phyloP scores from a whole-genome alignment of 768 basidiomycete genomes.

The Tephrocybe sp. region DNA sequence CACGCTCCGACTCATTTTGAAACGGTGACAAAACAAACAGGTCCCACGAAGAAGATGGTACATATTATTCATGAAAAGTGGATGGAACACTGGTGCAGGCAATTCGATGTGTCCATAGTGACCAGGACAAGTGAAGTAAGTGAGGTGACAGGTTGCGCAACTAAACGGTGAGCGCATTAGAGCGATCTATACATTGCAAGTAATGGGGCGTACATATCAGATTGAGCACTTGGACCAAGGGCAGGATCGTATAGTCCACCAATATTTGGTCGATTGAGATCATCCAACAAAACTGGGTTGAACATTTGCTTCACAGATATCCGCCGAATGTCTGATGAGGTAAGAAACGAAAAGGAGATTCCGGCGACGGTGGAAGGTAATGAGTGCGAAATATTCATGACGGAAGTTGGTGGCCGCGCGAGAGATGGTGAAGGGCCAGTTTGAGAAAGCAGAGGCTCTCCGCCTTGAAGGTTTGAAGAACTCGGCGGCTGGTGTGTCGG shows the following conservation, averaged over 20 bases:
- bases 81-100: conserved; percentile 93
- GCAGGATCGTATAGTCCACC: conserved; percentile 96
- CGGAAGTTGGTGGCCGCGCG: conserved; percentile 1
- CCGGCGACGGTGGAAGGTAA: conserved; percentile 82
- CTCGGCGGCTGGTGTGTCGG: conserved; percentile 12
- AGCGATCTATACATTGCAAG: conserved; percentile 6
- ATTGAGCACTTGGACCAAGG: conserved; percentile 83
- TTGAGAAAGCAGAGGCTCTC: conserved; percentile 6
- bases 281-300: conserved; percentile 90
- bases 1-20: conserved; percentile 74
- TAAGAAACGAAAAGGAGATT: conserved; percentile 91
- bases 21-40: conserved; percentile 93
- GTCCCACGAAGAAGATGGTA: conserved; percentile 82
- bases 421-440: conserved; percentile 11
- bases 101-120: conserved; percentile 98
- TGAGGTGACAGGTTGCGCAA: conserved; percentile 90
- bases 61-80: conserved; percentile 90
- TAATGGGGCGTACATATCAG: conserved; percentile 75
- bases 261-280: conserved; percentile 85
- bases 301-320: conserved; percentile 98
- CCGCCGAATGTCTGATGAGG: conserved; percentile 80
- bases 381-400: conserved; percentile 89
- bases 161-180: conserved; percentile 41
- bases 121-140: conserved; percentile 93
- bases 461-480: neutral